phyloP scores from a whole-genome alignment of 2,329 filamentous ascomycete species.

The Phialophora expanda region DNA sequence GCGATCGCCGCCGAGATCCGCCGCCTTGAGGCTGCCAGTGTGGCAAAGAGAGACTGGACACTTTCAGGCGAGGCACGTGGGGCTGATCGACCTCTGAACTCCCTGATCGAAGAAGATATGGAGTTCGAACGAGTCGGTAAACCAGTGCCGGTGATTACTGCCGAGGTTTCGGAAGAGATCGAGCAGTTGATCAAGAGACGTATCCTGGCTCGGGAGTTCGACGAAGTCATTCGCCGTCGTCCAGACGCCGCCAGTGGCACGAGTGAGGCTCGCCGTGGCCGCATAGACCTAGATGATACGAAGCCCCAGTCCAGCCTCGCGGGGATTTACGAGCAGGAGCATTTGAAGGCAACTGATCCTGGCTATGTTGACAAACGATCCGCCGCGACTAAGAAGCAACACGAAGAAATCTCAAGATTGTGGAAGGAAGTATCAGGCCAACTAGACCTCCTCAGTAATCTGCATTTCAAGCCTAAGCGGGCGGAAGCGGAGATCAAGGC shows the following conservation, averaged over 20 bases:
- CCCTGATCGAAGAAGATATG: slow-evolving; percentile 88
- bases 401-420: slow-evolving; percentile 78
- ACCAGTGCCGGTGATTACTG: slow-evolving; percentile 90
- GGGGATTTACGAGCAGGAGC: slow-evolving; percentile 92
- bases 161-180: slow-evolving; percentile 86
- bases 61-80: slow-evolving; percentile 86
- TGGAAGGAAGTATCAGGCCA: slow-evolving; percentile 82
- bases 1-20: slow-evolving; percentile 89
- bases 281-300: slow-evolving; percentile 81
- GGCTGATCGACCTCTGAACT: slow-evolving; percentile 82
- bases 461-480: slow-evolving; percentile 93
- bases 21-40: slow-evolving; percentile 83
- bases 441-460: slow-evolving; percentile 87
- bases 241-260: slow-evolving; percentile 73
- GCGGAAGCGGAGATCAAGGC: slow-evolving; percentile 81
- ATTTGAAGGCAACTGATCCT: slow-evolving; percentile 77
- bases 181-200: slow-evolving; percentile 93
- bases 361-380: slow-evolving; percentile 80
- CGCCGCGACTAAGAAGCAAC: slow-evolving; percentile 80
- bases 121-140: slow-evolving; percentile 96
- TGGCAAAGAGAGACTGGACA: slow-evolving; percentile 90
- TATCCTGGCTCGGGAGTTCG: slow-evolving; percentile 87
- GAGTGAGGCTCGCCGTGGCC: slow-evolving; percentile 67
- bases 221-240: slow-evolving; percentile 82
- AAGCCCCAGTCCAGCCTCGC: slow-evolving; percentile 88